These are phyloP conservation scores for Floccularia luteovirens DNA, from an alignment of 768 basidiomycete species.

Conservation along the genomic window DNA sequence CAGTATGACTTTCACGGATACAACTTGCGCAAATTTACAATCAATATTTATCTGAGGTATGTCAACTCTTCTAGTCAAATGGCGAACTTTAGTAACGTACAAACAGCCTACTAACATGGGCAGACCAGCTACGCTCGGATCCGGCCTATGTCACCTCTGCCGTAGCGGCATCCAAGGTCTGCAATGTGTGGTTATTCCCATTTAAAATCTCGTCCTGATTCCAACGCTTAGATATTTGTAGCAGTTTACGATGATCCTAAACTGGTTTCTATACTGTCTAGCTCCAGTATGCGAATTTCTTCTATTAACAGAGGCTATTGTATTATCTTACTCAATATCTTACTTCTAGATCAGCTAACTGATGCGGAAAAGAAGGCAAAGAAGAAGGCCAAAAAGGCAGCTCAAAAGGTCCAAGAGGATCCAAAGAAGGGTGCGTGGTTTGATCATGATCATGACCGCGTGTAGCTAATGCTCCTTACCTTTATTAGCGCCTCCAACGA, in stretches of 20 bases:
- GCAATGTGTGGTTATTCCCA: slow-evolving; percentile 3
- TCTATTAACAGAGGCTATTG: not conserved
- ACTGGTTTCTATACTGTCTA: slow-evolving; percentile 34
- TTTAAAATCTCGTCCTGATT: slow-evolving; percentile 5
- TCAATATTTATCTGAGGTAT: slow-evolving; percentile 82
- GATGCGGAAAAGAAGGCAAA: slow-evolving; percentile 75
- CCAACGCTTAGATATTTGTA: slow-evolving; percentile 57
- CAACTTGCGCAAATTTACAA: slow-evolving; percentile 80
- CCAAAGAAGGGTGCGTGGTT: slow-evolving; percentile 55
- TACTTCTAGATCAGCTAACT: slow-evolving; percentile 30
- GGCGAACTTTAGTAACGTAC: slow-evolving; percentile 5
- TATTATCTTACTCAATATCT: not conserved
- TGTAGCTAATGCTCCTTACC: not conserved
- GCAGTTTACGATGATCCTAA: slow-evolving; percentile 64
- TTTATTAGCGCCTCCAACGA: slow-evolving; percentile 21
- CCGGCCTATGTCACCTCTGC: slow-evolving; percentile 71
- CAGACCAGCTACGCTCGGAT: slow-evolving; percentile 72
- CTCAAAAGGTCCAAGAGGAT: slow-evolving; percentile 58
- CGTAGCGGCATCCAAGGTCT: slow-evolving; percentile 61
- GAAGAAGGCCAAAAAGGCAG: slow-evolving; percentile 82
- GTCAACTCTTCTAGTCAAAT: slow-evolving; percentile 16
- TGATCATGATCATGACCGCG: slow-evolving; percentile 1
- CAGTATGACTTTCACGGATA: slow-evolving; percentile 99
- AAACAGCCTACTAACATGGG: slow-evolving; percentile 73
- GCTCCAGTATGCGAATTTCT: slow-evolving; percentile 23